A percentile compares a stretch with the other conserved stretches of the same genome.
These are phyloP conservation scores for Trichothecium sympodiale DNA, from an alignment of 2,329 filamentous ascomycete species.

Conservation along the genomic window DNA sequence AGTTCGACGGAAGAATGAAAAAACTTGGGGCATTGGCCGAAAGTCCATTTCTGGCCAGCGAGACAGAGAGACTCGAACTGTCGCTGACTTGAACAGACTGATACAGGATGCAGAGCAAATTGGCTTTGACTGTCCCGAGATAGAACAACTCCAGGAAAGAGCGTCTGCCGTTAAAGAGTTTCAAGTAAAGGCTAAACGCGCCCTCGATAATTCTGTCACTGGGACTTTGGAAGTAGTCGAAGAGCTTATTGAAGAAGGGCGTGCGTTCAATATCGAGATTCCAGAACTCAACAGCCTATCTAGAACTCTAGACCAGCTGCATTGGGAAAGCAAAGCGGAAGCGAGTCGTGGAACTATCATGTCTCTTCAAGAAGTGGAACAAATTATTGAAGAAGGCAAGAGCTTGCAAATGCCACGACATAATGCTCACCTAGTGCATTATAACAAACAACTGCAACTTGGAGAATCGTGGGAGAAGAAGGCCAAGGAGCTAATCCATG, in stretches of 20 bases:
- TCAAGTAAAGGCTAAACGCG: slow-evolving; percentile 61
- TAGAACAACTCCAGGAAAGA: slow-evolving; percentile 73
- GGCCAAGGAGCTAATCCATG: slow-evolving; percentile 83
- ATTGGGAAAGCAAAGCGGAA: slow-evolving; percentile 75
- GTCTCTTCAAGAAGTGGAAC: slow-evolving; percentile 66
- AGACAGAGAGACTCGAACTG: slow-evolving; percentile 74
- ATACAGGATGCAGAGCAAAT: slow-evolving; percentile 75
- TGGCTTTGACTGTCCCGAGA: slow-evolving; percentile 89
- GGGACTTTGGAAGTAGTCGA: slow-evolving; percentile 68
- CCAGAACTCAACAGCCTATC: slow-evolving; percentile 78
- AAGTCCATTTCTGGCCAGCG: slow-evolving; percentile 71
- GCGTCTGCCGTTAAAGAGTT: slow-evolving; percentile 77
- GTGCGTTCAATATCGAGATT: slow-evolving; percentile 82
- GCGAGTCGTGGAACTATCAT: slow-evolving; percentile 52
- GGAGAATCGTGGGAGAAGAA: slow-evolving; percentile 89
- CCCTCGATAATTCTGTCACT: slow-evolving; percentile 54
- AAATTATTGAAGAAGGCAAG: slow-evolving; percentile 66
- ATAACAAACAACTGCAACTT: slow-evolving; percentile 62
- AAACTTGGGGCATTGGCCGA: slow-evolving; percentile 61
- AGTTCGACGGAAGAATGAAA: slow-evolving; percentile 90
- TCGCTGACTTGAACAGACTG: slow-evolving; percentile 79
- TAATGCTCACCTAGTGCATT: slow-evolving; percentile 68
- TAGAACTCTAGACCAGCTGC: slow-evolving; percentile 69
- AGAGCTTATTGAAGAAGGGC: slow-evolving; percentile 81
- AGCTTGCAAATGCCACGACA: slow-evolving; percentile 68